Evolutionary conservation across 176 grass and related monocot genomes (phyloP).

Genomic region (Oryza meridionalis): DNA sequence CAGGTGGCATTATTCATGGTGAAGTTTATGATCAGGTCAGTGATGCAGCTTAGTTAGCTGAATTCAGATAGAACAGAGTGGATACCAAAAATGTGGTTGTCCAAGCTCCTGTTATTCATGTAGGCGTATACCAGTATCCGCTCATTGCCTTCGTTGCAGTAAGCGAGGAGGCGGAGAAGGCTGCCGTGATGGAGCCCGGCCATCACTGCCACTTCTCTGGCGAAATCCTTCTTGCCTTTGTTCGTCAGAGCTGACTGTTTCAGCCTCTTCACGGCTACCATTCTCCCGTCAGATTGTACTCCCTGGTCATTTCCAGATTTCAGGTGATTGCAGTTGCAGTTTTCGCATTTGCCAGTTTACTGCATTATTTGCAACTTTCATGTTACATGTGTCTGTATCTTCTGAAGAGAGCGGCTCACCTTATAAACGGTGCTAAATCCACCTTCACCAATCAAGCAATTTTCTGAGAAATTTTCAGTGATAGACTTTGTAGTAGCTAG

Average conservation of each 20-base stretch:
- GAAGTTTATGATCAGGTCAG: constrained; percentile 14
- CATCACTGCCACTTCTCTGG: constrained; percentile 30
- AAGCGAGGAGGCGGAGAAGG: constrained; percentile 23
- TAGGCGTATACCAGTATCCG: constrained; percentile 14
- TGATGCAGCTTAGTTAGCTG: not conserved
- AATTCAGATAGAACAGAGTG: not conserved
- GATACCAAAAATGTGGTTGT: constrained; percentile 33
- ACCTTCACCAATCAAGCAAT: constrained; percentile 33
- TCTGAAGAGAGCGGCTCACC: not conserved
- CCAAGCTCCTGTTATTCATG: constrained; percentile 26
- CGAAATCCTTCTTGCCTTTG: constrained; percentile 11
- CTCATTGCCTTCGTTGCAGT: constrained; percentile 20
- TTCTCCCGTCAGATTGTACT: not conserved
- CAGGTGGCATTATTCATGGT: too few species aligned
- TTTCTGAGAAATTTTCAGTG: constrained; percentile 34
- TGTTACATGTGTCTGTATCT: too few species aligned
- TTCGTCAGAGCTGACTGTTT: not conserved
- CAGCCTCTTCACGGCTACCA: constrained; percentile 1
- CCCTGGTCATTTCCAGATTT: not conserved
- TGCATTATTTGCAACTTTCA: too few species aligned
- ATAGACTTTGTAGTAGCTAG: not conserved
- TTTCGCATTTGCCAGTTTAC: too few species aligned
- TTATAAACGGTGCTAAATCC: constrained; percentile 41
- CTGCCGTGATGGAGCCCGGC: not conserved
- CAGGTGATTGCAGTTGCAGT: too few species aligned